These are phyloP conservation scores for Wickerhamomyces sydowiorum DNA, from an alignment of 805 yeast genomes.

Conservation along the genomic window DNA sequence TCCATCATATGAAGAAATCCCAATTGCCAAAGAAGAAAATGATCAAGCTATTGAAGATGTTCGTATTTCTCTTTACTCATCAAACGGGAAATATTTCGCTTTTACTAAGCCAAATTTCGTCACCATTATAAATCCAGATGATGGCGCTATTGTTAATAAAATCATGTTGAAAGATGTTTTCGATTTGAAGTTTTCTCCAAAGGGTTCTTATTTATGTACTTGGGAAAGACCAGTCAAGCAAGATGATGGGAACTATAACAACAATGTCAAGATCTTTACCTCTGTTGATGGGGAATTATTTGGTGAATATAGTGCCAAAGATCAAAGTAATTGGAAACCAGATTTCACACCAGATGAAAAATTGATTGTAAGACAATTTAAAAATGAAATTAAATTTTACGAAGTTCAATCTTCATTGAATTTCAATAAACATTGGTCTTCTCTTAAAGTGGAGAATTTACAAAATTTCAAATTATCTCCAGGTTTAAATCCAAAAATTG, in stretches of 20 bases:
- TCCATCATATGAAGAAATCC: slow-evolving; percentile 27
- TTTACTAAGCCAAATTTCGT: slow-evolving; percentile 64
- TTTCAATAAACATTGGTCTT: slow-evolving; percentile 50
- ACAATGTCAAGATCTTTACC: slow-evolving; percentile 77
- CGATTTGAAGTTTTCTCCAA: slow-evolving; percentile 85
- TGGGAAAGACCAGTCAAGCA: slow-evolving; percentile 85
- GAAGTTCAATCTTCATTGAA: slow-evolving; percentile 40
- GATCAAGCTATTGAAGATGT: slow-evolving; percentile 38
- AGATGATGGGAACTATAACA: slow-evolving; percentile 68
- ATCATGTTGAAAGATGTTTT: slow-evolving; percentile 62
- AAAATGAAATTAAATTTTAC: slow-evolving; percentile 64
- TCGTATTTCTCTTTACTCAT: slow-evolving; percentile 60
- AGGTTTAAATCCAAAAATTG: slow-evolving; percentile 84
- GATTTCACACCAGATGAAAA: slow-evolving; percentile 82
- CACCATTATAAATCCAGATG: slow-evolving; percentile 48
- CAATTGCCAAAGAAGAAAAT: slow-evolving; percentile 18
- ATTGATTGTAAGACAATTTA: slow-evolving; percentile 54
- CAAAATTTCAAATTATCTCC: slow-evolving; percentile 71
- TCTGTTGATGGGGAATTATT: slow-evolving; percentile 42
- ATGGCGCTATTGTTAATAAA: slow-evolving; percentile 39
- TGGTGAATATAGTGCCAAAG: slow-evolving; percentile 66
- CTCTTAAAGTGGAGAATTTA: slow-evolving; percentile 48
- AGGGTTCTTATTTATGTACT: slow-evolving; percentile 73
- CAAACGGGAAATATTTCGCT: slow-evolving; percentile 64
- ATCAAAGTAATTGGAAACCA: slow-evolving; percentile 89